Evolutionary conservation across 2,329 filamentous ascomycete species (phyloP).

Genomic region (Aspergillus tanneri): DNA sequence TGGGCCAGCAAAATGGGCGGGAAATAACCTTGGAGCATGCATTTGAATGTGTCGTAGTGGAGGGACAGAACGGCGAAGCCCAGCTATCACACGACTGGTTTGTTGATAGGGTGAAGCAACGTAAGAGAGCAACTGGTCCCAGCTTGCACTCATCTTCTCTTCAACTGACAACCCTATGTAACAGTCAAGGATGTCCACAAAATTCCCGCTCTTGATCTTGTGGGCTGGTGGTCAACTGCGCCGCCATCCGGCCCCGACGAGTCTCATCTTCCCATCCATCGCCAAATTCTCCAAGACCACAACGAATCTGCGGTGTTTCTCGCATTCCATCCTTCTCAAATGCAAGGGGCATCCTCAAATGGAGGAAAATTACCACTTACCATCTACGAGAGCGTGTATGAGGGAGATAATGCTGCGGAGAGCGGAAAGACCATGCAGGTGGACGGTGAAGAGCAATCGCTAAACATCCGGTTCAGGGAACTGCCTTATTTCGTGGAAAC

Average conservation of each 20-base stretch:
- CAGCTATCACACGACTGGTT: slow-evolving; percentile 72
- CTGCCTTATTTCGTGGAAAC: slow-evolving; percentile 87
- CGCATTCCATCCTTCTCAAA: slow-evolving; percentile 72
- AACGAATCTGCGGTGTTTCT: slow-evolving; percentile 88
- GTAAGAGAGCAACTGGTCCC: slow-evolving; percentile 50
- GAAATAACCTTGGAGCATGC: slow-evolving; percentile 90
- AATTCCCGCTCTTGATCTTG: slow-evolving; percentile 74
- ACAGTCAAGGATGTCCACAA: slow-evolving; percentile 87
- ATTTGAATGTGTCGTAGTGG: slow-evolving; percentile 71
- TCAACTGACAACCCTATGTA: slow-evolving; percentile 12
- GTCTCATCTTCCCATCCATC: slow-evolving; percentile 70
- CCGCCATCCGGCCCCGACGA: slow-evolving; percentile 68
- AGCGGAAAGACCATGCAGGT: slow-evolving; percentile 67
- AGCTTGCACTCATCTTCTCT: neutral
- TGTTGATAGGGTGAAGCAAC: slow-evolving; percentile 74
- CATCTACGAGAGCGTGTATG: slow-evolving; percentile 81
- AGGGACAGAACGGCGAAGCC: slow-evolving; percentile 55
- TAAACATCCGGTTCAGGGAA: slow-evolving; percentile 74
- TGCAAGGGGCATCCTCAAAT: slow-evolving; percentile 53
- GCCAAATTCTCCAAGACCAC: slow-evolving; percentile 68
- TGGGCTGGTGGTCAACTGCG: slow-evolving; percentile 88
- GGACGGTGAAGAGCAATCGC: slow-evolving; percentile 60
- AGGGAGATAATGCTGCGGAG: slow-evolving; percentile 62
- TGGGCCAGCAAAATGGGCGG: slow-evolving; percentile 87
- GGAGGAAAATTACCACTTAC: slow-evolving; percentile 84